A percentile compares a stretch with the other conserved stretches of the same genome.
phyloP scores from a whole-genome alignment of 2,329 filamentous ascomycete genomes.

The Pezicula neosporulosa region DNA sequence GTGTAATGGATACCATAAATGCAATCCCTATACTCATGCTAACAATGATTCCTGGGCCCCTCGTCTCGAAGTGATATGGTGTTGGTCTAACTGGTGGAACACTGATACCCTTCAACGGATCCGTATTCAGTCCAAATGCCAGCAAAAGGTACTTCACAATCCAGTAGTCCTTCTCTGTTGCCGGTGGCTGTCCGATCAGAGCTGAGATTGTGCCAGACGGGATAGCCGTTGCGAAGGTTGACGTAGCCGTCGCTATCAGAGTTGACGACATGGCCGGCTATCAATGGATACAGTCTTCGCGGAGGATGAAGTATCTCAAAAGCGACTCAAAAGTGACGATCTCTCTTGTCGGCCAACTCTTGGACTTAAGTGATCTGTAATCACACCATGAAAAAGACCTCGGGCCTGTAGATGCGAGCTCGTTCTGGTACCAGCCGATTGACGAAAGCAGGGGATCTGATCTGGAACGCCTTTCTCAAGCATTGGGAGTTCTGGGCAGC shows the following conservation, averaged over 20 bases:
- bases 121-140: slow-evolving; percentile 12
- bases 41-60: slow-evolving; percentile 22
- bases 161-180: slow-evolving; percentile 26
- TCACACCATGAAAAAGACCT: too few relatives aligned
- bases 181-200: slow-evolving; percentile 22
- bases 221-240: slow-evolving; percentile 2
- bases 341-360: too few relatives aligned
- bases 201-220: slow-evolving; percentile 18
- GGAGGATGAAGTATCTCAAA: too few relatives aligned
- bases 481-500: too few relatives aligned
- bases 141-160: slow-evolving; percentile 24
- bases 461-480: too few relatives aligned
- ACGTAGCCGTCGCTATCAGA: slow-evolving; percentile 1
- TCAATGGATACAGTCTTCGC: too few relatives aligned
- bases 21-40: slow-evolving; percentile 27
- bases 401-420: too few relatives aligned
- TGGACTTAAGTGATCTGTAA: too few relatives aligned
- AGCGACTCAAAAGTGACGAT: too few relatives aligned
- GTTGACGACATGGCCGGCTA: not conserved
- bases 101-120: slow-evolving; percentile 17
- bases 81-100: slow-evolving; percentile 13
- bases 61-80: slow-evolving; percentile 22
- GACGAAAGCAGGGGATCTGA: too few relatives aligned
- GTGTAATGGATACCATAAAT: slow-evolving; percentile 26
- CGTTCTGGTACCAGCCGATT: too few relatives aligned